These are phyloP conservation scores for Hypoxylon sp. DNA, from an alignment of 2,329 filamentous ascomycete species.

Conservation along the genomic window DNA sequence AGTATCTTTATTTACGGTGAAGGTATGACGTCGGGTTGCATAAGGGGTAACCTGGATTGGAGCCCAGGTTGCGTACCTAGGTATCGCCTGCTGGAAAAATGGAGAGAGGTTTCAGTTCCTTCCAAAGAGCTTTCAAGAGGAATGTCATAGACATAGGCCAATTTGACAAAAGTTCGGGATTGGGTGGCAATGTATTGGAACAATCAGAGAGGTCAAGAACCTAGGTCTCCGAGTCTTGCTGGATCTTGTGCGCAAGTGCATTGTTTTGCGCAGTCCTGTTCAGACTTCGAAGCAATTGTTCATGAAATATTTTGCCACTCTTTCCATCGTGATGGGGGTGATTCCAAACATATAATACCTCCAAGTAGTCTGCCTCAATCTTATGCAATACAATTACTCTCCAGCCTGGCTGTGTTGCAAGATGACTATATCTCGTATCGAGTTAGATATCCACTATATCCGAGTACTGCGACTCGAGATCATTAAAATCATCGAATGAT, in stretches of 20 bases:
- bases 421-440: conserved; percentile 28
- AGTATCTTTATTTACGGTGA: conserved; percentile 30
- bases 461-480: too few species aligned
- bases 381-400: conserved; percentile 34
- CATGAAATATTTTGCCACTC: conserved; percentile 44
- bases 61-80: conserved; percentile 39
- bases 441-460: conserved; percentile 25
- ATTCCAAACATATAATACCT: conserved; percentile 41
- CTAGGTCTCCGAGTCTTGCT: too few species aligned
- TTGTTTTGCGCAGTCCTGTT: conserved; percentile 46
- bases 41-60: conserved; percentile 42
- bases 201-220: too few species aligned
- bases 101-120: conserved; percentile 33
- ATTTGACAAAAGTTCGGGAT: too few species aligned
- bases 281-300: conserved; percentile 46
- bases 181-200: too few species aligned
- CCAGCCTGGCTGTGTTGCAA: conserved; percentile 39
- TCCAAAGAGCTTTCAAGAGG: conserved; percentile 31
- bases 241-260: too few species aligned
- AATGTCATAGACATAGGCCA: conserved; percentile 40
- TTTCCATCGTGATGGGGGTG: conserved; percentile 41
- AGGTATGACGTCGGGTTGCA: conserved; percentile 39
- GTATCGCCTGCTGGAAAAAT: conserved; percentile 3
- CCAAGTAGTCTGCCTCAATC: conserved; percentile 13
- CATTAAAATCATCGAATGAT: conserved; percentile 21